Evolutionary conservation across 2,329 filamentous ascomycete species (phyloP).

Genomic region (Madurella fahalii): DNA sequence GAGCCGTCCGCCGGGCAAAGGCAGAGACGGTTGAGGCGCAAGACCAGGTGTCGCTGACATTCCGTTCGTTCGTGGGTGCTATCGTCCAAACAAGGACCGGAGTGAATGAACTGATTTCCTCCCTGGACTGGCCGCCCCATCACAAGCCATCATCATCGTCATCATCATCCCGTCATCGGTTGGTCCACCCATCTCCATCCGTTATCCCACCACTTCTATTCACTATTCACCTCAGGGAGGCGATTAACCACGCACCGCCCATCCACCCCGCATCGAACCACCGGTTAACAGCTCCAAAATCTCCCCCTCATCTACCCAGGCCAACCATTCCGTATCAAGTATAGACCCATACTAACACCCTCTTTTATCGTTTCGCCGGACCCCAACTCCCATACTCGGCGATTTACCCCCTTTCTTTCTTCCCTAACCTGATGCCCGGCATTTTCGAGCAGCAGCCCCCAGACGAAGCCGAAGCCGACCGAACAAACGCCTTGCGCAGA

Average conservation of each 20-base stretch:
- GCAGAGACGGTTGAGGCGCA: constrained; percentile 1
- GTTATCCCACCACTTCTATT: not conserved
- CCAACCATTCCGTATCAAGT: not conserved
- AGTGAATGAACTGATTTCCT: not conserved
- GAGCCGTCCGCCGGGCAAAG: constrained; percentile 16
- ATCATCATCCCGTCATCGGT: not conserved
- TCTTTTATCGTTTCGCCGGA: not conserved
- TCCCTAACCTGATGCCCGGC: not conserved
- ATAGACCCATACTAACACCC: not conserved
- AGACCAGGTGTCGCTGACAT: not conserved
- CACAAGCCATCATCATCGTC: not conserved
- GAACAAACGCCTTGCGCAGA: not conserved
- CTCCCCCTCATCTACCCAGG: not conserved
- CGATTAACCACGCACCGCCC: too few relatives aligned
- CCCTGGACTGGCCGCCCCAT: not conserved
- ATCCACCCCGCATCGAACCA: too few relatives aligned
- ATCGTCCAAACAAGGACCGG: too few relatives aligned
- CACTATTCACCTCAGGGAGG: not conserved
- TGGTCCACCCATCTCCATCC: not conserved
- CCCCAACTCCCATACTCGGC: not conserved
- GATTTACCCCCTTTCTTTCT: not conserved
- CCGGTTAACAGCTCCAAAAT: too few relatives aligned
- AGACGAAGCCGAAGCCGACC: not conserved
- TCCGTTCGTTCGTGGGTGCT: not conserved
- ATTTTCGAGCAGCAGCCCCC: not conserved